Evolutionary conservation across 2,329 filamentous ascomycete genomes (phyloP).

Genomic region (Sporothrix dimorphospora): DNA sequence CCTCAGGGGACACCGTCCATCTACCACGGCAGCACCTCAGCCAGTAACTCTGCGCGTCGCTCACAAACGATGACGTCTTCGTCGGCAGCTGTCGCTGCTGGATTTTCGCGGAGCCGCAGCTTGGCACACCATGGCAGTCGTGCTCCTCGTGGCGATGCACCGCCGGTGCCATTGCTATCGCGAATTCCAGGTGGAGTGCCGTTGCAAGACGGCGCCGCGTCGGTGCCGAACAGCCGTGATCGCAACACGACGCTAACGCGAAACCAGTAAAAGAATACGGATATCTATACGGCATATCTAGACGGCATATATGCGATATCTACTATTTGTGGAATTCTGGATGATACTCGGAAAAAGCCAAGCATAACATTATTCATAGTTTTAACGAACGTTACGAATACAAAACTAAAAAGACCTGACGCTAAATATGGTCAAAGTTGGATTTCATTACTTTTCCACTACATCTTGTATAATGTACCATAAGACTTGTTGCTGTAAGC

Average conservation of each 20-base stretch:
- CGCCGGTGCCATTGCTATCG: slow-evolving; percentile 29
- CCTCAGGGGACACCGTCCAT: not conserved
- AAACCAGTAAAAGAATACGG: not conserved
- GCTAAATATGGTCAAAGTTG: not conserved
- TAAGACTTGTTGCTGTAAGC: no score
- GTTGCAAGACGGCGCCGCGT: slow-evolving; percentile 16
- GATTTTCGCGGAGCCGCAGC: slow-evolving; percentile 26
- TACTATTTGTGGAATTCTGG: not conserved
- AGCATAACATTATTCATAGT: not conserved
- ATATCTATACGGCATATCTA: not conserved
- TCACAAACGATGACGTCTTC: slow-evolving; percentile 33
- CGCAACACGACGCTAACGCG: not conserved
- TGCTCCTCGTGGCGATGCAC: not conserved
- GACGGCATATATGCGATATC: not conserved
- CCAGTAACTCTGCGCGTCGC: not conserved
- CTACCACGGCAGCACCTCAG: not conserved
- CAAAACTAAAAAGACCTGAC: not conserved
- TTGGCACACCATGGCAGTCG: slow-evolving; percentile 23
- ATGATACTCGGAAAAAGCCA: not conserved
- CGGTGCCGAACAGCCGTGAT: not conserved
- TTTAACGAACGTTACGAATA: slow-evolving; percentile 8
- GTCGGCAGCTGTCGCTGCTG: slow-evolving; percentile 25
- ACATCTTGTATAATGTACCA: not conserved
- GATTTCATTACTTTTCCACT: slow-evolving; percentile 2
- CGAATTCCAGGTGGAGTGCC: slow-evolving; percentile 23